Evolutionary conservation across 208 protist species (phyloP), one percentile per base, ranked within the genome.

Genomic region (Balamuthia mandrillaris): DNA sequence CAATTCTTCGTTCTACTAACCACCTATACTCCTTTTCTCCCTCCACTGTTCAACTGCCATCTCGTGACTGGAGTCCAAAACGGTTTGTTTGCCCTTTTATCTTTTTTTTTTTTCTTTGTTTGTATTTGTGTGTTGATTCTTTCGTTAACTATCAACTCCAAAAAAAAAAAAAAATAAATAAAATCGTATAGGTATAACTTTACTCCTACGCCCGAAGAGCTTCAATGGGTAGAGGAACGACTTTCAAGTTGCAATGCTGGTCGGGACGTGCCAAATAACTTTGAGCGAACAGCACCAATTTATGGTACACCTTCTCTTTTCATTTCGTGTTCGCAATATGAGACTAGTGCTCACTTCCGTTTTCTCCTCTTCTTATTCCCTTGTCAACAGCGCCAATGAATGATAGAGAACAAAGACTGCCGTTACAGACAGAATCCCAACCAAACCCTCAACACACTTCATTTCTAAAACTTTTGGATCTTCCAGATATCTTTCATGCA

Each of bases 401-500:
- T 61, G 37, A 12, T 27, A 12, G 12, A 1, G 33, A 39, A 2
- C 0, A 37, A 49, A 27, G 65, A 37, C 4, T 7, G 21, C 39
- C 5, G 21, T 37, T 49, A 37, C 31, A 35, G 47, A 33, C 7
- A 21, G 14, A 60, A 33, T 79, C 12, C 10, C 47, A 54, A 14
- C 58, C 70, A 29, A n/a, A n/a, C n/a, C 70, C 70, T 18, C 70
- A 79, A 49, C 70, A 49, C 18, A 39, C 41, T 29, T 27, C 70
- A 18, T 79, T 60, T 18, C 70, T 79, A 7, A 16, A 54, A 2
- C 41, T 79, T 27, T 49, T 79, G 47, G 70, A 58, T n/a, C 45
- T 79, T 42, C 70, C 47, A 12, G 70, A 79, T n/a, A 42, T 79
- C 12, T 79, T 79, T 49, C 45, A 60, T 31, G 70, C 70, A 16